These are phyloP conservation scores for Pyricularia pennisetigena DNA, from an alignment of 2,329 filamentous ascomycete species.

Conservation along the genomic window DNA sequence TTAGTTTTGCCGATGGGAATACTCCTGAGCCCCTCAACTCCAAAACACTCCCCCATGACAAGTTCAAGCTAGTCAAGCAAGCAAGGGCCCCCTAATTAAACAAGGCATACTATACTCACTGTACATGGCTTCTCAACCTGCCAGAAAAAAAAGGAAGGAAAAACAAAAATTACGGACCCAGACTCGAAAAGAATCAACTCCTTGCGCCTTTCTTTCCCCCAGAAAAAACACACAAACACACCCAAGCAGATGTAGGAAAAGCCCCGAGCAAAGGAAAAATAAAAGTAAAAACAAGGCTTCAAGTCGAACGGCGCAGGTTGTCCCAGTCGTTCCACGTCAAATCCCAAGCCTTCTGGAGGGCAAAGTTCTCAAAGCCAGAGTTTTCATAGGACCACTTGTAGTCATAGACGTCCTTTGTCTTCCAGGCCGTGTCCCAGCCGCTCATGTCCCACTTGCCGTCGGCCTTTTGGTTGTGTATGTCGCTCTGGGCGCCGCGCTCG, in stretches of 20 bases:
- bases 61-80: not conserved
- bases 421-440: not conserved
- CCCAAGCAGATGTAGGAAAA: no score
- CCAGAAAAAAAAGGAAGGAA: no score
- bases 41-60: not conserved
- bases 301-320: not conserved
- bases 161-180: no score
- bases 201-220: no score
- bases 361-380: not conserved
- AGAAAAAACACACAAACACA: no score
- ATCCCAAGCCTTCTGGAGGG: not conserved
- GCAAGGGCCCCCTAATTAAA: no score
- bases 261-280: no score
- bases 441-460: not conserved
- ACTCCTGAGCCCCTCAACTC: not conserved
- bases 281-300: no score
- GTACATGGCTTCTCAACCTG: no score
- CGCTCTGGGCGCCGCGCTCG: constrained; percentile 8
- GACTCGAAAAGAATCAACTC: no score
- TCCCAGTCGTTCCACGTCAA: not conserved
- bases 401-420: not conserved
- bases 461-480: not conserved
- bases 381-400: not conserved
- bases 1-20: not conserved
- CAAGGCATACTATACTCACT: no score